Base-by-base conservation (phyloP, 257 asterid species). In the Salvia splendens region DNA sequence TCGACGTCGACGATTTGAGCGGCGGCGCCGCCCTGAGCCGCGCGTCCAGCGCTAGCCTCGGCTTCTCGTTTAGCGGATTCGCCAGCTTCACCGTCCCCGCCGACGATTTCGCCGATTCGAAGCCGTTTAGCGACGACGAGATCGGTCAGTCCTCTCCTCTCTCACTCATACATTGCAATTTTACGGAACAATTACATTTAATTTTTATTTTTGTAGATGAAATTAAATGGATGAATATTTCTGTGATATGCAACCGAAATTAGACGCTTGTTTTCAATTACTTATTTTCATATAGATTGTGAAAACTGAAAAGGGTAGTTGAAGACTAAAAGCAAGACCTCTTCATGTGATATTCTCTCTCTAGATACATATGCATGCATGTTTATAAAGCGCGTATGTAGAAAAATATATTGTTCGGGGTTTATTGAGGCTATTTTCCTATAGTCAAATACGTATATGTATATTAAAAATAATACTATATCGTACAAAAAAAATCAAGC, bases 41-140 rank as follows among this genome's bases (percentile, higher is more conserved):
- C 46, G 99, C 97, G 17, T 91, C 99, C 15, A 91, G 97, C 73
- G 99, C 99, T 49, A 94, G 99, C 78, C 69, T 91, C 59, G 97
- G 97, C 28, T 68, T 93, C 41, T 88, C 97, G 1, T 94, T 94
- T 75, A 75, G 96, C 40, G 30, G 30, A 24, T 88, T 88, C 86
- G 85, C 97, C 43, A 96, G 99, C 36, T 91, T 94, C 73, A 80
- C 89, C 2, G 85, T 84, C 33, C 99, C 99, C 2, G 84, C 87
- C 1, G 97, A 94, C 6, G 81, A 68, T 17, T 82, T 82, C 4
- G 91, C 86, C 4, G 91, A 85, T 71, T 65, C 71, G 8, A 83
- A 76, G 64, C 82, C 92, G 2, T 88, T 79, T 42, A 86, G 91
- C 11, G 99, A 91, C 32, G 99, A 87, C 16, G 97, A 91, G 14